Evolutionary conservation across 1,139 yeast genomes (phyloP).

Genomic region (Lodderomyces metapsilosis): DNA sequence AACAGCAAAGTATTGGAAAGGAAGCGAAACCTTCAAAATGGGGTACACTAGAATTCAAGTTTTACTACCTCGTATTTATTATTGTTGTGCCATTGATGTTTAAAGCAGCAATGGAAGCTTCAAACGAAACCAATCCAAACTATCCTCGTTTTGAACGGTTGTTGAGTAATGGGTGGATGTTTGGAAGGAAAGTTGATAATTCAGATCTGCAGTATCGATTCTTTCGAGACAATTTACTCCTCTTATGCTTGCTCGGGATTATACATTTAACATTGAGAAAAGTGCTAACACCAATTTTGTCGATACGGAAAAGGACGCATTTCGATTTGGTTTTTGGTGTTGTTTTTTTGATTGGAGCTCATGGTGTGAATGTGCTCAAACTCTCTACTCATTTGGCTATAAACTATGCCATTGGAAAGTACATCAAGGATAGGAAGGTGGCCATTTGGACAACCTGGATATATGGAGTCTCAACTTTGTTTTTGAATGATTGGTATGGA

Average conservation of each 20-base stretch:
- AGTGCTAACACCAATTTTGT: conserved; percentile 20
- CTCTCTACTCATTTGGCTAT: conserved; percentile 56
- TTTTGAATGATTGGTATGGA: conserved; percentile 70
- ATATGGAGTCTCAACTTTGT: conserved; percentile 73
- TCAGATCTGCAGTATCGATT: conserved; percentile 88
- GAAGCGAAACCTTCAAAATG: conserved; percentile 61
- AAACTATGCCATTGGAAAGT: conserved; percentile 54
- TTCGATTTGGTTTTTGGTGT: conserved; percentile 78
- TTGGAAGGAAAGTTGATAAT: conserved; percentile 81
- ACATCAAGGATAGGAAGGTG: conserved; percentile 25
- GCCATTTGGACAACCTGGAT: conserved; percentile 59
- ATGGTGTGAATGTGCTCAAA: conserved; percentile 72
- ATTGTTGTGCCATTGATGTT: conserved; percentile 80
- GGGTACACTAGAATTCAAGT: conserved; percentile 69
- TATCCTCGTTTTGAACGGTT: conserved; percentile 61
- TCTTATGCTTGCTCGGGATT: conserved; percentile 53
- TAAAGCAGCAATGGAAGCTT: conserved; percentile 78
- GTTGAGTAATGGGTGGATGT: conserved; percentile 71
- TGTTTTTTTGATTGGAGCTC: conserved; percentile 67
- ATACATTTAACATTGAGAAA: conserved; percentile 56
- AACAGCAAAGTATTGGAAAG: conserved; percentile 36
- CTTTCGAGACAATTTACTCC: conserved; percentile 75
- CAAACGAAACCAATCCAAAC: conserved; percentile 75
- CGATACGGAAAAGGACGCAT: conserved; percentile 34
- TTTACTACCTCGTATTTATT: conserved; percentile 62